These are phyloP conservation scores for Gremmenia infestans DNA, from an alignment of 2,329 filamentous ascomycete genomes.

Conservation along the genomic window DNA sequence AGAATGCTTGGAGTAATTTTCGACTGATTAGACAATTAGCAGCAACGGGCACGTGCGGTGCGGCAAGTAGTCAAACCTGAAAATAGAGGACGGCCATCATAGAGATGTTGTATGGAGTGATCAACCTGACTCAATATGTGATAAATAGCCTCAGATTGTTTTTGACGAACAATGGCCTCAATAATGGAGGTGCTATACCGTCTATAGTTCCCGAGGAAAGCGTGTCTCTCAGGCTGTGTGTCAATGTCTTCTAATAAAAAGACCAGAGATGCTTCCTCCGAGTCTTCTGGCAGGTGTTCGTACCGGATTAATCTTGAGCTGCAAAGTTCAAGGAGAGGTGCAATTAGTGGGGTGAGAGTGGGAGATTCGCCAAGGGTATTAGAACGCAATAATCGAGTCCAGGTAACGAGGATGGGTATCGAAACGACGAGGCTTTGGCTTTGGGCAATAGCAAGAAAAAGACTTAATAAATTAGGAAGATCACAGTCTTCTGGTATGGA, in stretches of 20 bases:
- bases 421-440: slow-evolving; percentile 88
- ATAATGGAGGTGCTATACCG: slow-evolving; percentile 85
- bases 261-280: slow-evolving; percentile 70
- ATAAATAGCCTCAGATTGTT: slow-evolving; percentile 77
- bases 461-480: slow-evolving; percentile 68
- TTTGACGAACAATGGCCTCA: slow-evolving; percentile 76
- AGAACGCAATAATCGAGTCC: slow-evolving; percentile 76
- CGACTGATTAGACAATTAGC: slow-evolving; percentile 35
- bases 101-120: slow-evolving; percentile 67
- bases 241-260: slow-evolving; percentile 93
- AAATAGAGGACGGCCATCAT: slow-evolving; percentile 64
- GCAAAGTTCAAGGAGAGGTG: slow-evolving; percentile 74
- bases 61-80: slow-evolving; percentile 44
- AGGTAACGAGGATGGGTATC: slow-evolving; percentile 85
- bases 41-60: slow-evolving; percentile 1
- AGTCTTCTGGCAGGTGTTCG: slow-evolving; percentile 78
- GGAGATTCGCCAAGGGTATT: slow-evolving; percentile 62
- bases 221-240: slow-evolving; percentile 87
- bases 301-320: slow-evolving; percentile 81
- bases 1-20: slow-evolving; percentile 63
- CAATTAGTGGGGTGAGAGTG: slow-evolving; percentile 58
- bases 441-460: slow-evolving; percentile 74
- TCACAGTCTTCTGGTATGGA: slow-evolving; percentile 62
- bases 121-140: slow-evolving; percentile 83
- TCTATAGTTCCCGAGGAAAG: slow-evolving; percentile 92